A percentile compares a stretch with the other conserved stretches of the same genome.
Conservation (phyloP, 768 basidiomycete genomes). For the Dacryopinax spathularia region DNA sequence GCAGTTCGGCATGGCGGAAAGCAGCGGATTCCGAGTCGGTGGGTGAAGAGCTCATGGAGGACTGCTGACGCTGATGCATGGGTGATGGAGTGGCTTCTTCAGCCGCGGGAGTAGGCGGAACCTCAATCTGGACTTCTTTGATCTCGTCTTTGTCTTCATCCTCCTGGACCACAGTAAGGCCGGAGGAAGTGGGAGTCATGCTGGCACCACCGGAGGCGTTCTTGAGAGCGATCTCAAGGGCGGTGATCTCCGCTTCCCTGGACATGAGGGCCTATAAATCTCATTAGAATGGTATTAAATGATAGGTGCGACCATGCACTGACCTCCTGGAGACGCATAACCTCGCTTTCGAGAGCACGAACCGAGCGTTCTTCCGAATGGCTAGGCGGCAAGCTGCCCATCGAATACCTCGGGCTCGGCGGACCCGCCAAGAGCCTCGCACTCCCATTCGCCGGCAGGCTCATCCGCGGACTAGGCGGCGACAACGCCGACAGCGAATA, state of each 20-base stretch:
- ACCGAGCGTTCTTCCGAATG: slow-evolving; percentile 52
- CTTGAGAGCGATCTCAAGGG: slow-evolving; percentile 45
- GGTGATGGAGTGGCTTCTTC: background rate
- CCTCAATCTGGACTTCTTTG: background rate
- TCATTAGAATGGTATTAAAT: background rate
- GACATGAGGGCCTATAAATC: slow-evolving; percentile 52
- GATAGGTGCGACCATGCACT: no score
- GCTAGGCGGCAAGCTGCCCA: background rate
- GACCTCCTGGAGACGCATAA: slow-evolving; percentile 79
- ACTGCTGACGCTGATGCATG: background rate
- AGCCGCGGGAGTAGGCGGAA: background rate
- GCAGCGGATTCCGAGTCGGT: background rate
- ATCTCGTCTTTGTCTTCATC: background rate
- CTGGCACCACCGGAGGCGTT: slow-evolving; percentile 15
- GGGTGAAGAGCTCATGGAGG: background rate
- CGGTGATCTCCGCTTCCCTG: slow-evolving; percentile 77
- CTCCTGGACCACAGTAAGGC: slow-evolving; percentile 1
- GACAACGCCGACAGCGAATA: slow-evolving; percentile 9
- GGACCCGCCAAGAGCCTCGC: background rate
- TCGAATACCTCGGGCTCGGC: background rate
- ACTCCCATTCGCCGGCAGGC: slow-evolving; percentile 5
- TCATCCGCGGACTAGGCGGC: slow-evolving; percentile 10
- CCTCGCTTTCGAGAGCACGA: slow-evolving; percentile 79
- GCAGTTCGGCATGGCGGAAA: background rate
- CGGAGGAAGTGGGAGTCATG: slow-evolving; percentile 17